Conservation (phyloP, 352 stramenopile genomes). For the Aphanomyces cochlioides region DNA sequence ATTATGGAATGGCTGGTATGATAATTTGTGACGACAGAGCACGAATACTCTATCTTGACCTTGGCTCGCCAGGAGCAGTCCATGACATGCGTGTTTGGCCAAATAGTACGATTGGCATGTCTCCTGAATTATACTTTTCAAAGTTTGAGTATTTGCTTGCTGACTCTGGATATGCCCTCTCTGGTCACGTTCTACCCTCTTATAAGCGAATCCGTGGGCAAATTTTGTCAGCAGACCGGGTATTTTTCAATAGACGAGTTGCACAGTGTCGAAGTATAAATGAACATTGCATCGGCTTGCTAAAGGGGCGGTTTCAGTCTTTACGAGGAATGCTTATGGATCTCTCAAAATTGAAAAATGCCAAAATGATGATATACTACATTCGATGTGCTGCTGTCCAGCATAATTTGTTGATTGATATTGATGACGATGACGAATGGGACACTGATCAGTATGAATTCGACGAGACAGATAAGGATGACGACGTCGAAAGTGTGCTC, state of each 20-base stretch:
- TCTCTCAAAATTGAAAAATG: too few species aligned
- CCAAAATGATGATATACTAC: too few species aligned
- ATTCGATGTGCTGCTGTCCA: too few species aligned
- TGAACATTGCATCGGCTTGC: constrained; percentile 22
- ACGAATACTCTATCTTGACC: constrained; percentile 2
- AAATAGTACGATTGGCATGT: background rate
- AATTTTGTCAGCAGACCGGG: background rate
- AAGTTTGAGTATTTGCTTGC: constrained; percentile 5
- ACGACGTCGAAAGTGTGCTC: too few species aligned
- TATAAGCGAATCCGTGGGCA: constrained; percentile 3
- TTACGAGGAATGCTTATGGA: too few species aligned
- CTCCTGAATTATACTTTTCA: constrained; percentile 3
- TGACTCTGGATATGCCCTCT: background rate
- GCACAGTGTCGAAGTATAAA: too few species aligned
- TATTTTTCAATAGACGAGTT: constrained; percentile 14
- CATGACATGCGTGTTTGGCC: constrained; percentile 18
- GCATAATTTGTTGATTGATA: too few species aligned
- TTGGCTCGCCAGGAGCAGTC: constrained; percentile 12
- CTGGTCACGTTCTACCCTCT: background rate
- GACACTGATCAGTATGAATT: constrained; percentile 1
- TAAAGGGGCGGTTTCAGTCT: constrained; percentile 21
- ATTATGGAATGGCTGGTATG: constrained; percentile 13
- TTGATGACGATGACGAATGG: background rate
- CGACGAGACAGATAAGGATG: background rate
- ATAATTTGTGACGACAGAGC: constrained; percentile 11